A percentile compares a stretch with the other conserved stretches of the same genome.
Evolutionary conservation across 805 yeast species (phyloP).

Genomic region (Priceomyces medius): DNA sequence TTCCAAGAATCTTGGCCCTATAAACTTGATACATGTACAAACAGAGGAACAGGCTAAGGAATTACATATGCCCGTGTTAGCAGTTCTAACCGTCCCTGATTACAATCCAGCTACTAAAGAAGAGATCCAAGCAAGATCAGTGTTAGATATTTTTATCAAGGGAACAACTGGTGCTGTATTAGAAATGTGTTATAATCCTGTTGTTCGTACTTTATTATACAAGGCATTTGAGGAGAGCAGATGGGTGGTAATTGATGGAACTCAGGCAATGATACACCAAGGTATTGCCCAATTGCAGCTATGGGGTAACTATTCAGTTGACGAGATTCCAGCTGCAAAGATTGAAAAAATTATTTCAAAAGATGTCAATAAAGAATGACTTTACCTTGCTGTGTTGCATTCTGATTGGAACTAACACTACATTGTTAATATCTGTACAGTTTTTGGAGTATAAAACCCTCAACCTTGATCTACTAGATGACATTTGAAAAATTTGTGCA

Average conservation of each 20-base stretch:
- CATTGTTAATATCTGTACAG: too few relatives aligned
- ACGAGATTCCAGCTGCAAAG: constrained; percentile 21
- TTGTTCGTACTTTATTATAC: constrained; percentile 23
- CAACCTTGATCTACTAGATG: too few relatives aligned
- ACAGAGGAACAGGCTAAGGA: constrained; percentile 22
- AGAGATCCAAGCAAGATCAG: constrained; percentile 23
- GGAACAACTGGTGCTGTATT: constrained; percentile 23
- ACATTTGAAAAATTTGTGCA: too few relatives aligned
- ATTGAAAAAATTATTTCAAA: neutral
- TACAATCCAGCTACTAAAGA: constrained; percentile 21
- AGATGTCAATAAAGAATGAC: neutral
- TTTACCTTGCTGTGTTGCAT: too few relatives aligned
- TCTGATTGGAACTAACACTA: too few relatives aligned
- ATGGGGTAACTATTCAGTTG: constrained; percentile 28
- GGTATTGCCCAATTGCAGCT: constrained; percentile 30
- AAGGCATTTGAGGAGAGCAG: constrained; percentile 19
- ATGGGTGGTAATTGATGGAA: constrained; percentile 32
- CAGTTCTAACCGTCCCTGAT: constrained; percentile 31
- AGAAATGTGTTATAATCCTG: constrained; percentile 37
- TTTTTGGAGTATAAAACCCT: too few relatives aligned
- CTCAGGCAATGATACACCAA: constrained; percentile 32
- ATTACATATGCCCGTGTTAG: constrained; percentile 18
- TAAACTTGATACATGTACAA: constrained; percentile 24
- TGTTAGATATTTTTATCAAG: constrained; percentile 26
- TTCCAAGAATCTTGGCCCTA: constrained; percentile 20